Conservation (phyloP, 2,329 filamentous ascomycete genomes). For the Pseudogymnoascus sp. region DNA sequence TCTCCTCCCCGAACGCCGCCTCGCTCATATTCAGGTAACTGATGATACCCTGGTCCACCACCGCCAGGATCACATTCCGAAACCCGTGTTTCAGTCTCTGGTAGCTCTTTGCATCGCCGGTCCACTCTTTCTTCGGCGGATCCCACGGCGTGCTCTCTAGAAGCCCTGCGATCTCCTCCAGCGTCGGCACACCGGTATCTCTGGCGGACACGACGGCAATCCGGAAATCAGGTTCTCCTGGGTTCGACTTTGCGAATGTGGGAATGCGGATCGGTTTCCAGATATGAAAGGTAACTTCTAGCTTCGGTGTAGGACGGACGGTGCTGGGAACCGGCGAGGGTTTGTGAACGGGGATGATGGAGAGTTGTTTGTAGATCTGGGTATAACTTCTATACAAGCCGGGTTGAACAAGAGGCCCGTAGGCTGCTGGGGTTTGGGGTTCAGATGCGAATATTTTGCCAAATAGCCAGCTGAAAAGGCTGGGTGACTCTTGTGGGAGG, state of each 20-base stretch:
- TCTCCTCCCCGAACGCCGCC: slow-evolving; percentile 70
- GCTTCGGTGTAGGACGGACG: slow-evolving; percentile 28
- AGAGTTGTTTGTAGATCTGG: slow-evolving; percentile 69
- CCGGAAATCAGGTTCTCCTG: slow-evolving; percentile 73
- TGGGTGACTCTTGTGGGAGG: slow-evolving; percentile 13
- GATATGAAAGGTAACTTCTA: slow-evolving; percentile 57
- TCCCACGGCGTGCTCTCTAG: slow-evolving; percentile 67
- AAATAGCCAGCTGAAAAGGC: slow-evolving; percentile 27
- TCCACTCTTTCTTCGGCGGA: slow-evolving; percentile 39
- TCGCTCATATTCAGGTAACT: slow-evolving; percentile 81
- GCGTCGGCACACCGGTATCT: slow-evolving; percentile 61
- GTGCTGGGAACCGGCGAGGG: slow-evolving; percentile 34
- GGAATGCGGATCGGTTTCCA: slow-evolving; percentile 61
- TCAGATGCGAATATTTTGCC: slow-evolving; percentile 22
- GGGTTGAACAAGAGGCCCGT: slow-evolving; percentile 53
- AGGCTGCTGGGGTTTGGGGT: slow-evolving; percentile 19
- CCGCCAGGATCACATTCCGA: slow-evolving; percentile 74
- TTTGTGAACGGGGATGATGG: slow-evolving; percentile 65
- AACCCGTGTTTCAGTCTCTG: slow-evolving; percentile 76
- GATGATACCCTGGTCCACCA: slow-evolving; percentile 83
- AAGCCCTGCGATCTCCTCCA: slow-evolving; percentile 63
- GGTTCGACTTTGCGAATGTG: slow-evolving; percentile 71
- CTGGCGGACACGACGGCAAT: slow-evolving; percentile 75
- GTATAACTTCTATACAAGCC: slow-evolving; percentile 60
- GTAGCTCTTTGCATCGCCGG: slow-evolving; percentile 53